Percentiles rank a stretch among this genome's conserved stretches.
These are phyloP conservation scores for Starmerella geochares DNA, from an alignment of 805 yeast species.

Conservation along the genomic window DNA sequence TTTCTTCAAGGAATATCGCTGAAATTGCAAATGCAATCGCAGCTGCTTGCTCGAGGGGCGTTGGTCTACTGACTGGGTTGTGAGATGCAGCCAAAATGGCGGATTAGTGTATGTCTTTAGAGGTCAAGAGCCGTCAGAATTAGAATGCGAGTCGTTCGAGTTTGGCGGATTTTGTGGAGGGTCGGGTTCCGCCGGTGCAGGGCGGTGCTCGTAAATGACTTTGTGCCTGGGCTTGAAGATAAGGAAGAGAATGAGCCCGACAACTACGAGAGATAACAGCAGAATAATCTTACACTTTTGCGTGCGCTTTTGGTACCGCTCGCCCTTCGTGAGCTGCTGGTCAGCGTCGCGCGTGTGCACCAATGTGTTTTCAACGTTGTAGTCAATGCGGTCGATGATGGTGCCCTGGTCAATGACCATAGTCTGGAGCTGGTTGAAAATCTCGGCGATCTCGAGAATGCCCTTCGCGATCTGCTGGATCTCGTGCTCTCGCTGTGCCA, in stretches of 20 bases:
- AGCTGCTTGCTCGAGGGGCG: too few species aligned
- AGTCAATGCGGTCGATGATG: conserved; percentile 83
- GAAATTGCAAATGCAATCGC: too few species aligned
- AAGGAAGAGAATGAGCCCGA: conserved; percentile 59
- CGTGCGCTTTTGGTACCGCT: conserved; percentile 72
- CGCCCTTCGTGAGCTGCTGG: conserved; percentile 65
- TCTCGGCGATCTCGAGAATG: conserved; percentile 82
- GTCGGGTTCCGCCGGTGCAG: conserved; percentile 5
- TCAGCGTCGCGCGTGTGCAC: conserved; percentile 68
- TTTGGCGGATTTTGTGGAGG: background rate
- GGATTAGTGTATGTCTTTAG: too few species aligned
- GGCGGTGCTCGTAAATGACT: conserved; percentile 15
- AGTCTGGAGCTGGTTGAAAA: conserved; percentile 84
- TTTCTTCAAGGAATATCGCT: too few species aligned
- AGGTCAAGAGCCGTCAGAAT: background rate
- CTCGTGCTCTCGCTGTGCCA: conserved; percentile 75
- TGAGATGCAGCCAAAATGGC: too few species aligned
- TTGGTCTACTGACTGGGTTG: too few species aligned
- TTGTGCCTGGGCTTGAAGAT: conserved; percentile 41
- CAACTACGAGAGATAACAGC: conserved; percentile 57
- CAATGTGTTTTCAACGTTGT: conserved; percentile 73
- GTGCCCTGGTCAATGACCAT: conserved; percentile 94
- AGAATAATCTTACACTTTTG: conserved; percentile 84
- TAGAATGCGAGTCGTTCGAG: background rate
- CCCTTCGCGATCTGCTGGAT: conserved; percentile 88